Conservation (phyloP, 805 yeast genomes). For the Zygosaccharomyces bisporus region DNA sequence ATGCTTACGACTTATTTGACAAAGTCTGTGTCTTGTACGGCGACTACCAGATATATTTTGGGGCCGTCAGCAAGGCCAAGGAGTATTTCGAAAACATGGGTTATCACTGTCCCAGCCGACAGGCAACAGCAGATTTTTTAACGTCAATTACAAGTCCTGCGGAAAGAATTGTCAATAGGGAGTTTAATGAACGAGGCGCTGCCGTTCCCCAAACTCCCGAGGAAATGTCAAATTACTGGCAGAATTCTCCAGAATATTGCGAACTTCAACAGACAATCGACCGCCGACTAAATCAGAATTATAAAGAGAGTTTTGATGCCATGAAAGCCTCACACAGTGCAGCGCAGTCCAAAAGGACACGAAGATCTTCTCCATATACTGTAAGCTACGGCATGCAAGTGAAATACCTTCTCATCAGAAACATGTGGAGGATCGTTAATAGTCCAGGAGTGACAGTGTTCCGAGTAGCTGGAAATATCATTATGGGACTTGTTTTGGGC, state of each 20-base stretch:
- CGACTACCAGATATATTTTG: slow-evolving; percentile 63
- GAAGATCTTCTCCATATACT: slow-evolving; percentile 48
- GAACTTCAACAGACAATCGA: slow-evolving; percentile 45
- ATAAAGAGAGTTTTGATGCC: slow-evolving; percentile 18
- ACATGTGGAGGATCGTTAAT: slow-evolving; percentile 46
- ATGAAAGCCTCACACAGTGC: slow-evolving; percentile 46
- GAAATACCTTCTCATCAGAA: slow-evolving; percentile 45
- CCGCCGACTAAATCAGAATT: slow-evolving; percentile 34
- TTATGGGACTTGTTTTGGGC: slow-evolving; percentile 53
- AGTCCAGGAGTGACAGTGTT: slow-evolving; percentile 47
- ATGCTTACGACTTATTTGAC: slow-evolving; percentile 60
- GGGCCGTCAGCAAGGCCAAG: slow-evolving; percentile 52
- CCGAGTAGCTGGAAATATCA: slow-evolving; percentile 42
- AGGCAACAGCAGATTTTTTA: slow-evolving; percentile 66
- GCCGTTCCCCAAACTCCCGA: slow-evolving; percentile 57
- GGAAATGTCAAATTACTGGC: slow-evolving; percentile 62
- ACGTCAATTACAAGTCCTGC: slow-evolving; percentile 66
- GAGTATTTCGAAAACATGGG: slow-evolving; percentile 63
- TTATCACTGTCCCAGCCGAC: slow-evolving; percentile 57
- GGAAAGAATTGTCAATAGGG: slow-evolving; percentile 43
- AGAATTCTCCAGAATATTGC: slow-evolving; percentile 42
- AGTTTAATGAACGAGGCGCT: slow-evolving; percentile 42
- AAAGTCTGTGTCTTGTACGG: slow-evolving; percentile 56
- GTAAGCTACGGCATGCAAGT: slow-evolving; percentile 52
- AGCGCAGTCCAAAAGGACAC: slow-evolving; percentile 46